Evolutionary conservation across 2,329 filamentous ascomycete genomes (phyloP), one percentile per base, ranked within the genome.

Genomic region (Colletotrichum cereale): DNA sequence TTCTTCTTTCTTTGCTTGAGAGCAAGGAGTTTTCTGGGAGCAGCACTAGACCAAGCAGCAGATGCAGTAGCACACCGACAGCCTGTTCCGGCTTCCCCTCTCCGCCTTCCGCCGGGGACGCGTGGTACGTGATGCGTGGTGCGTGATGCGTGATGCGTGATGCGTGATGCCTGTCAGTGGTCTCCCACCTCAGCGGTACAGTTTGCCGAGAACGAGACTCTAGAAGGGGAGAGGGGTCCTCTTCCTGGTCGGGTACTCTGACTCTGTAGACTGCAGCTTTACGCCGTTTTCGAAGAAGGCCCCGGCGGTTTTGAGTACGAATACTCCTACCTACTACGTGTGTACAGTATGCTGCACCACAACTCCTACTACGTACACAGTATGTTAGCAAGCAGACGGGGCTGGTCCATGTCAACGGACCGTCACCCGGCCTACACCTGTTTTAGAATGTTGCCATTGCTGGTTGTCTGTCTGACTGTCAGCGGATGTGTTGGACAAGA

Each of bases 141-240:
- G n/a, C n/a, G 36, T 38, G 36, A 38, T 38, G 36, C 36, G 10
- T 38, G 56, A 47, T 61, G 57, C 40, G n/a, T 16, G 62, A 42
- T 44, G 56, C 16, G 50, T 31, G n/a, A n/a, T n/a, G n/a, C n/a
- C 40, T 21, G 31, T 8, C 31, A 26, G 14, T 53, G 44, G 40
- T 50, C 44, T 71, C 40, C 62, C 63, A 67, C 61, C 56, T 55
- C 56, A 71, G 48, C 67, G 56, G 67, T 66, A 56, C 50, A 62
- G 67, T 48, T 62, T 66, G 40, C 67, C 67, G 62, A 70, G 62
- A 66, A 42, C 21, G 11, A 60, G 36, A 42, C 26, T 60, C 57
- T 47, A 18, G 29, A 26, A 5, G 48, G 36, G 50, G 21, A 29
- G n/a, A 47, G 34, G 12, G 42, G 66, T 40, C 38, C 38, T 40